Conservation (phyloP, 2,329 filamentous ascomycete genomes). For the Fusarium sp. region DNA sequence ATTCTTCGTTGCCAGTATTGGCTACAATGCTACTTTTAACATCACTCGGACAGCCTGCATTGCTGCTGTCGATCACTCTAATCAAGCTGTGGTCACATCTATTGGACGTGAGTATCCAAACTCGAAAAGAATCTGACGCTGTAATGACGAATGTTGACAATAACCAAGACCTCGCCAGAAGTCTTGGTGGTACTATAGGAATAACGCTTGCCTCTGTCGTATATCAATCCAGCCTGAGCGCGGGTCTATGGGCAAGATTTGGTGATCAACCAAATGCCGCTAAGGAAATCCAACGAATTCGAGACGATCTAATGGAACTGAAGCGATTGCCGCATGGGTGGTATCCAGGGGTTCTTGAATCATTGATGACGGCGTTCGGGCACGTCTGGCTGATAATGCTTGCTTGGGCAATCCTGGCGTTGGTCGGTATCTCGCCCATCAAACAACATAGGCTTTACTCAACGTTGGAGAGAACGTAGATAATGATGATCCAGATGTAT, state of each 20-base stretch:
- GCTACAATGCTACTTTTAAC: constrained; percentile 77
- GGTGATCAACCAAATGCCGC: neutral
- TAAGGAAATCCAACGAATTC: constrained; percentile 8
- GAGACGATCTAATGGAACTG: neutral
- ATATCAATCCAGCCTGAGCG: constrained; percentile 11
- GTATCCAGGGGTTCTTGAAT: constrained; percentile 17
- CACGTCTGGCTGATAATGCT: constrained; percentile 21
- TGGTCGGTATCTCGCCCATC: constrained; percentile 14
- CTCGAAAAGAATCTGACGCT: too few relatives aligned
- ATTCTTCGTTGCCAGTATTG: constrained; percentile 69
- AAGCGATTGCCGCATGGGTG: neutral
- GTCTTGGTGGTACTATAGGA: constrained; percentile 17
- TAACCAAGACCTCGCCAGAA: neutral
- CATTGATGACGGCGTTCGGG: constrained; percentile 13
- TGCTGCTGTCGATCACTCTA: constrained; percentile 6
- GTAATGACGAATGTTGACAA: neutral
- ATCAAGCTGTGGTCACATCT: constrained; percentile 22
- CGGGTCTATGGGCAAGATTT: constrained; percentile 3
- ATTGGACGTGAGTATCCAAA: neutral
- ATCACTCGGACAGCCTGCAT: constrained; percentile 20
- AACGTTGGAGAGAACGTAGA: neutral
- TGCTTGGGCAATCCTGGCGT: constrained; percentile 4
- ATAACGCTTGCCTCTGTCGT: constrained; percentile 16
- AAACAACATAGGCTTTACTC: constrained; percentile 14
- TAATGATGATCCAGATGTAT: too few relatives aligned